Conservation (phyloP, 805 yeast species). For the Pichia deserticola region DNA sequence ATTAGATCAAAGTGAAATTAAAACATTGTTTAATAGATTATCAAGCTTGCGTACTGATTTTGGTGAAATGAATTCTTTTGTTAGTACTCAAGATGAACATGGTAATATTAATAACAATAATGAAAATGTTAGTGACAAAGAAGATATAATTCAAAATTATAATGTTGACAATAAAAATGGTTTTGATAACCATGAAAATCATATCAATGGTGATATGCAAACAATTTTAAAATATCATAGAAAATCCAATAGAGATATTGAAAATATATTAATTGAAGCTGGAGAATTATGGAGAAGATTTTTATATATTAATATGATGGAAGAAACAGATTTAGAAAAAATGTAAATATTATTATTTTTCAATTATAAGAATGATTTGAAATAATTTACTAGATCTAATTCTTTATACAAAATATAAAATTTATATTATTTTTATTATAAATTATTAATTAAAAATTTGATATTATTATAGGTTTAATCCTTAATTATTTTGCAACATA, state of each 20-base stretch:
- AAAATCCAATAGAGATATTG: conserved; percentile 46
- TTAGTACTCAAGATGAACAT: conserved; percentile 13
- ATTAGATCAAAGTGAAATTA: conserved; percentile 83
- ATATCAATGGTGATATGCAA: conserved; percentile 1
- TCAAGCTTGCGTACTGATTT: conserved; percentile 33
- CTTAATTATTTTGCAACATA: not conserved
- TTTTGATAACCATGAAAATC: not conserved
- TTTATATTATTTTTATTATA: too few species aligned
- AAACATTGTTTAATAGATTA: conserved; percentile 61
- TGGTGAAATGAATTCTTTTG: conserved; percentile 24
- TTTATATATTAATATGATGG: conserved; percentile 57
- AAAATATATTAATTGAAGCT: conserved; percentile 65
- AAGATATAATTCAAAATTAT: too few species aligned
- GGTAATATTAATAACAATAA: not conserved
- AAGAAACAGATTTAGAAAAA: conserved; percentile 20
- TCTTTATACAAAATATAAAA: too few species aligned
- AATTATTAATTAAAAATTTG: too few species aligned
- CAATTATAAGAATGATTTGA: too few species aligned
- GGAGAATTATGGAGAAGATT: conserved; percentile 87
- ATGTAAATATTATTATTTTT: not conserved
- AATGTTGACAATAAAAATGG: not conserved
- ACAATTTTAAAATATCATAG: not conserved
- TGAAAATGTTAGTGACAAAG: not conserved
- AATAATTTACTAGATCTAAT: too few species aligned
- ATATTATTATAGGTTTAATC: too few species aligned